phyloP scores from a whole-genome alignment of 2,329 filamentous ascomycete genomes.

The Plenodomus tracheiphilus region DNA sequence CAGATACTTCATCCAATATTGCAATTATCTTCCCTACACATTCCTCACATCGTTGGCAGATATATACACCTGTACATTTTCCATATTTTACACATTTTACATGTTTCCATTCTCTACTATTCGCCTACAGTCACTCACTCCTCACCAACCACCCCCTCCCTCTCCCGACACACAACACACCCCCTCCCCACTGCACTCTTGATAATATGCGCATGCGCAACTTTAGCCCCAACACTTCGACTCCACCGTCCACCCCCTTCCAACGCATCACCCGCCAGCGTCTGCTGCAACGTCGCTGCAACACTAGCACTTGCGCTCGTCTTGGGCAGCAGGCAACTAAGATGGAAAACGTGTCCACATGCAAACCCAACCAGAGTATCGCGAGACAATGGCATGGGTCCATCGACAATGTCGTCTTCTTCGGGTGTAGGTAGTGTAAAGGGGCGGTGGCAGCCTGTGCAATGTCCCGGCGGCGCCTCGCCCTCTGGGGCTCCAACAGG shows the following conservation, averaged over 20 bases:
- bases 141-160: slow-evolving; percentile 25
- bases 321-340: slow-evolving; percentile 66
- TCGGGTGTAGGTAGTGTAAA: slow-evolving; percentile 38
- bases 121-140: slow-evolving; percentile 5
- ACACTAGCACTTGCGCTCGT: slow-evolving; percentile 47
- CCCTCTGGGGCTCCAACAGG: slow-evolving; percentile 19
- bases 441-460: slow-evolving; percentile 36
- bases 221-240: slow-evolving; percentile 66
- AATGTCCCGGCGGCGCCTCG: slow-evolving; percentile 40
- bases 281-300: slow-evolving; percentile 50
- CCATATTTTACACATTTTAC: no score
- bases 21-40: no score
- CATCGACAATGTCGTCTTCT: slow-evolving; percentile 30
- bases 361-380: slow-evolving; percentile 79
- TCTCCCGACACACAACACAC: slow-evolving; percentile 41
- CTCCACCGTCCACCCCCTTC: slow-evolving; percentile 52
- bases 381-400: slow-evolving; percentile 31
- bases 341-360: slow-evolving; percentile 81
- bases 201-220: slow-evolving; percentile 73
- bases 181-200: slow-evolving; percentile 69
- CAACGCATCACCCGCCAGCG: slow-evolving; percentile 44
- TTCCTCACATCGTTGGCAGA: no score
- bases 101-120: no score
- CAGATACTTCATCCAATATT: no score
- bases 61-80: no score